Base-by-base conservation (phyloP, 768 basidiomycete species). In the Agrocybe chaxingu region DNA sequence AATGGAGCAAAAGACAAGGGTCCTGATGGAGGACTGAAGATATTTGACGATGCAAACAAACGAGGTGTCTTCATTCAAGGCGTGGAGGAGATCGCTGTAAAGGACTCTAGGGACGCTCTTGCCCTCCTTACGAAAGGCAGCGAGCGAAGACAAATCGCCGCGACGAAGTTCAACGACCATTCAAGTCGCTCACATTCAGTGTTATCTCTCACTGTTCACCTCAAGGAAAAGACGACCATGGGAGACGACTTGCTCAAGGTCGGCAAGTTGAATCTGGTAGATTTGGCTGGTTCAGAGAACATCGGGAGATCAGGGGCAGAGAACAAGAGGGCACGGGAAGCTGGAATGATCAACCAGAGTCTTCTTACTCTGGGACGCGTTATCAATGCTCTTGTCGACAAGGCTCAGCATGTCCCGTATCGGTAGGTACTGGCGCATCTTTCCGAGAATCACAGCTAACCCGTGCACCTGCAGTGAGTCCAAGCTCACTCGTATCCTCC, bases 271-370 rank as follows among this genome's bases (percentile, higher is more conserved):
- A 98, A 98, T 66, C 81, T 99, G 16, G 97, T 99, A 47, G 97
- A 99, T 65, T 74, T 99, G 49, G 97, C 97, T 31, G 97, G 97
- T 6, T 95, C 93, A 1, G 97, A 99, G 69, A 98, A 97, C 59
- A 95, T 99, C 62, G 95, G 94, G 8, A 78, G 96, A 18, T 92
- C 89, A 0, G 97, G 97, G 12, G 97, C 97, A 2, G 92, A 94
- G 65, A 91, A 97, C 61, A 93, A 91, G 65, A 75, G 95, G 50
- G 97, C 97, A 9, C 78, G 92, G 56, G 97, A 99, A 64, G 97
- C 97, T 1, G 97, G 97, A 8, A 97, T 95, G 89, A 98, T 99
- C 66, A 99, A 98, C 62, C 92, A 97, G 69, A 95, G 92, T 62
- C 74, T 99, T 43, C 75, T 99, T 2, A 98, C 97, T n/a, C 82